Evolutionary conservation across 495 filamentous ascomycete species (phyloP), one percentile per base, ranked within the genome.

Genomic region (Aspergillus steynii): DNA sequence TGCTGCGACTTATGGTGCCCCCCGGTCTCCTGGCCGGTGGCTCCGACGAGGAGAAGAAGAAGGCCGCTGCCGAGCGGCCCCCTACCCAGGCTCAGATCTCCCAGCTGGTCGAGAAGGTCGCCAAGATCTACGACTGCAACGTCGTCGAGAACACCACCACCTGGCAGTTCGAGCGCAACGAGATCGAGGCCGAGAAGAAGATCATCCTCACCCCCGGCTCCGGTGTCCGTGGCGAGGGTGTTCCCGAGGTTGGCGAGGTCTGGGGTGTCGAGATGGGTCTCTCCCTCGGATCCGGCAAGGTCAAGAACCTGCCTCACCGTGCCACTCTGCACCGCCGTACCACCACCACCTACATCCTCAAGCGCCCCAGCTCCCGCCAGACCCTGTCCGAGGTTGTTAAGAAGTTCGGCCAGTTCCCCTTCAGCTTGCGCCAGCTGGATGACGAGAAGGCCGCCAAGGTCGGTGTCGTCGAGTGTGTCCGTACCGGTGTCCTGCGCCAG

Each of bases 101-200:
- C 59, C 81, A 85, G 61, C 80, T 96, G 54, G 79, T 98, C 45
- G 92, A 97, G 78, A 98, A 96, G 83, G 85, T 99, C 26, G 91
- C 88, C 65, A 90, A 93, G 75, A 84, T 83, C 61, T 98, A 96
- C 79, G 93, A 89, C 61, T 94, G 90, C 83, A 96, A 88, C 64
- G 77, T 99, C 46, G 91, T 99, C 54, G 96, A 99, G 83, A 95
- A 92, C 81, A 99, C 95, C 50, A 99, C 95, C 50, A 93, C 90
- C 71, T 98, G 94, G 92, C 76, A 90, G 45, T 97, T 98, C 71
- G 91, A 91, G 65, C 89, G 90, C 70, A 96, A 98, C 75, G 95
- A 98, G 73, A 99, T 99, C 65, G 95, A 99, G 80, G 90, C 89
- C 60, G 90, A 90, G 81, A 99, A 99, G 87, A 97, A 96, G 86